A percentile compares a stretch with the other conserved stretches of the same genome.
phyloP scores from a whole-genome alignment of 1,139 yeast genomes.

The Meyerozyma guilliermondii region DNA sequence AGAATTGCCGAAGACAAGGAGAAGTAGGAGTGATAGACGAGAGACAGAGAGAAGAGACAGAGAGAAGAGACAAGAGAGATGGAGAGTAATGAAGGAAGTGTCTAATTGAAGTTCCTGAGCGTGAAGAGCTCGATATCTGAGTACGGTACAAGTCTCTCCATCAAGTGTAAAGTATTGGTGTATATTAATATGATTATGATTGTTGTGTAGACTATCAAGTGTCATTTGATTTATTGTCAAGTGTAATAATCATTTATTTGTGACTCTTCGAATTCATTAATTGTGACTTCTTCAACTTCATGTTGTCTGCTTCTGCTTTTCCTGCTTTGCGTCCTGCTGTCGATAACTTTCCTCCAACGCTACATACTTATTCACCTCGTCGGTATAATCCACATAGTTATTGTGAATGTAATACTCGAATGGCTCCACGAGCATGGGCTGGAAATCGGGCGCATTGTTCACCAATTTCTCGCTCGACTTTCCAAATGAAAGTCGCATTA shows the following conservation, averaged over 20 bases:
- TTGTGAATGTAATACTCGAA: slow-evolving; percentile 24
- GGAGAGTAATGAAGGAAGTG: too few relatives aligned
- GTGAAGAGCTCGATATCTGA: too few relatives aligned
- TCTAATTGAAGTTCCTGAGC: too few relatives aligned
- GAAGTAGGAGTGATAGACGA: too few relatives aligned
- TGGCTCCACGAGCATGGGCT: slow-evolving; percentile 33
- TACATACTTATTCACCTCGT: slow-evolving; percentile 17
- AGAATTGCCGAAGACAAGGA: slow-evolving; percentile 27
- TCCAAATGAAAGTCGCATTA: slow-evolving; percentile 26
- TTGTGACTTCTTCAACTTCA: too few relatives aligned
- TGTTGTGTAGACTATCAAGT: too few relatives aligned
- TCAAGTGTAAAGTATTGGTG: neutral
- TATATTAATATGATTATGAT: neutral
- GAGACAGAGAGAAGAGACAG: neutral
- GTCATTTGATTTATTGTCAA: too few relatives aligned
- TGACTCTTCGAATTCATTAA: too few relatives aligned
- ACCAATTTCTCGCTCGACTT: slow-evolving; percentile 25
- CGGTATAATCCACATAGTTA: slow-evolving; percentile 23
- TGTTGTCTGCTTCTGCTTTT: neutral
- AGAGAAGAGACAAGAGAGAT: too few relatives aligned
- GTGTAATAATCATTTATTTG: too few relatives aligned
- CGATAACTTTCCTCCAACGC: slow-evolving; percentile 12
- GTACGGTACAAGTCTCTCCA: too few relatives aligned
- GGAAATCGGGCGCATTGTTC: slow-evolving; percentile 16
- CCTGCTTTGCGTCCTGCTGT: neutral